Conservation (phyloP, 1,284 basidiomycete genomes). For the Mixia osmundae region DNA sequence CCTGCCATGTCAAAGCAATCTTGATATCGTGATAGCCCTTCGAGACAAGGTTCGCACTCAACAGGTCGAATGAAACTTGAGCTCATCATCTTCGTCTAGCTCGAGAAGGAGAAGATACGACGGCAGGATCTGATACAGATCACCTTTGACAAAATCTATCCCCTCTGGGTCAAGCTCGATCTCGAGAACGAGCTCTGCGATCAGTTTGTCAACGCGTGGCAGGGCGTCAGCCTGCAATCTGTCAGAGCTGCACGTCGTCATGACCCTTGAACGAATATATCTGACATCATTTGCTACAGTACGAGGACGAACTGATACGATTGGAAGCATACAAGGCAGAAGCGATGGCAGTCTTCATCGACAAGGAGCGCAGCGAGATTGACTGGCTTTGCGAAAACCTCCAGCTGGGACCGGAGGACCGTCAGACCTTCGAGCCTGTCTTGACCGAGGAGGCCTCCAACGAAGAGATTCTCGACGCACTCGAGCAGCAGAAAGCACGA, state of each 20-base stretch:
- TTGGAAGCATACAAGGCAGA: conserved; percentile 74
- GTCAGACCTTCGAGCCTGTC: conserved; percentile 23
- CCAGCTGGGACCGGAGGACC: conserved; percentile 60
- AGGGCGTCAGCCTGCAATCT: conserved; percentile 49
- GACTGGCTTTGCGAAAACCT: conserved; percentile 59
- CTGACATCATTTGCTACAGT: no score
- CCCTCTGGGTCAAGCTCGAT: conserved; percentile 52
- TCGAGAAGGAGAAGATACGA: no score
- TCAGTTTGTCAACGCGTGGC: conserved; percentile 48
- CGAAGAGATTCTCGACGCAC: conserved; percentile 62
- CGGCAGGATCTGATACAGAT: conserved; percentile 55
- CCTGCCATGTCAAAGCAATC: no score
- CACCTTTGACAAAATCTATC: conserved; percentile 64
- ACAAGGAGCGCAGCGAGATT: conserved; percentile 60
- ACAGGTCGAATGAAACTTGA: no score
- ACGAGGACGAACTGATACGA: conserved; percentile 69
- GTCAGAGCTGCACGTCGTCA: not conserved
- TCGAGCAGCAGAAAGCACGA: conserved; percentile 63
- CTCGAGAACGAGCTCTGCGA: conserved; percentile 49
- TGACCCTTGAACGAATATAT: not conserved
- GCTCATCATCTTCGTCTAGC: no score
- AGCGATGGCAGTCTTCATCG: conserved; percentile 64
- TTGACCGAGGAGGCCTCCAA: conserved; percentile 22
- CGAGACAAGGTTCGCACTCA: no score
- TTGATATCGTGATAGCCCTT: no score